These are phyloP conservation scores for Rhododendron williamsianum DNA, from an alignment of 148 eudicot genomes.

Conservation along the genomic window DNA sequence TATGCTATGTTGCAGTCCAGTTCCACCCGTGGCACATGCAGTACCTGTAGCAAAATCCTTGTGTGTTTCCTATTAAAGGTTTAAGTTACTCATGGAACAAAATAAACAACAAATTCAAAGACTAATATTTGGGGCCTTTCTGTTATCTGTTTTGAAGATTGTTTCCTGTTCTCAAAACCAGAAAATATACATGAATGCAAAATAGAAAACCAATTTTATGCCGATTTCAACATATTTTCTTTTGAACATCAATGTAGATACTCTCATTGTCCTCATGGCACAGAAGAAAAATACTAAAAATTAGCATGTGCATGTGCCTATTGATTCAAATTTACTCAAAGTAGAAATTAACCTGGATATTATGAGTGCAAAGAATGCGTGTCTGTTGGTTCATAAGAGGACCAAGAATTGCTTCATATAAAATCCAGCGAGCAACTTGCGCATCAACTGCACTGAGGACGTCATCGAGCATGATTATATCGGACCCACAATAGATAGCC, in stretches of 20 bases:
- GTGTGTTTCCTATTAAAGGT: not conserved
- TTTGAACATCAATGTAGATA: not conserved
- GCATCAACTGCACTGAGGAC: conserved; percentile 97
- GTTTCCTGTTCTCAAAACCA: not conserved
- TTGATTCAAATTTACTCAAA: not conserved
- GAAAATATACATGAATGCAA: not conserved
- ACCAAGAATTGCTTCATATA: conserved; percentile 72
- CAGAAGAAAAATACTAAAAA: not conserved
- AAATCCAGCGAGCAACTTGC: conserved; percentile 76
- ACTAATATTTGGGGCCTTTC: not conserved
- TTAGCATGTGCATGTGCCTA: not conserved
- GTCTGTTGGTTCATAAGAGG: conserved; percentile 63
- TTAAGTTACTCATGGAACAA: not conserved
- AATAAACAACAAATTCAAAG: not conserved
- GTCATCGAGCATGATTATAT: conserved; percentile 76
- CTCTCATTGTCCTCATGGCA: not conserved
- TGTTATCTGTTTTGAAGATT: not conserved
- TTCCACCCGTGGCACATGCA: not conserved
- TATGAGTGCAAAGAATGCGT: conserved; percentile 85
- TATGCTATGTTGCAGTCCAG: not conserved
- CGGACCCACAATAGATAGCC: conserved; percentile 73
- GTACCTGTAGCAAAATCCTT: not conserved
- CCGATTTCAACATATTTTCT: not conserved
- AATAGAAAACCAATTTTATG: not conserved
- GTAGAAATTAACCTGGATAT: conserved; percentile 52